Conservation (phyloP, 768 basidiomycete species). For the Phlebiopsis gigantea region DNA sequence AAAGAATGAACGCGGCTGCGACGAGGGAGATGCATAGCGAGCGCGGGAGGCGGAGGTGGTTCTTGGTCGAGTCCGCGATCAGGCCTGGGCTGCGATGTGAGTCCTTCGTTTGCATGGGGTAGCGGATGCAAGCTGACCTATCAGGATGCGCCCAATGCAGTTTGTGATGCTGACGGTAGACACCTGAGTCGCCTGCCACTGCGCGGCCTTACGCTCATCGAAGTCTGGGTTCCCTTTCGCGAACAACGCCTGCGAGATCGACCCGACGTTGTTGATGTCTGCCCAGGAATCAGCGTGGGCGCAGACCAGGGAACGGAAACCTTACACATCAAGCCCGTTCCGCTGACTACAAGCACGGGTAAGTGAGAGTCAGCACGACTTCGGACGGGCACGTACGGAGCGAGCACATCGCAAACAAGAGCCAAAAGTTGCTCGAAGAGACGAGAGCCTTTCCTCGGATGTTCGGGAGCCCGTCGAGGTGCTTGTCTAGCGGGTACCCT, state of each 20-base stretch:
- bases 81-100: slow-evolving; percentile 41
- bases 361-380: not conserved
- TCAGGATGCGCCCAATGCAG: slow-evolving; percentile 69
- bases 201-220: slow-evolving; percentile 60
- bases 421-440: slow-evolving; percentile 54
- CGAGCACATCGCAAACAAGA: slow-evolving; percentile 49
- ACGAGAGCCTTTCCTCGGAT: slow-evolving; percentile 50
- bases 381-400: slow-evolving; percentile 40
- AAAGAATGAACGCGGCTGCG: slow-evolving; percentile 60
- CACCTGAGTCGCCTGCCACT: slow-evolving; percentile 83
- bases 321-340: slow-evolving; percentile 74
- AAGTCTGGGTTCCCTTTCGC: slow-evolving; percentile 55
- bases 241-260: slow-evolving; percentile 65
- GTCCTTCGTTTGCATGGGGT: not conserved
- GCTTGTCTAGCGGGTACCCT: slow-evolving; percentile 6
- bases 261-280: slow-evolving; percentile 88
- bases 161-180: slow-evolving; percentile 79
- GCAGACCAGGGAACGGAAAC: not conserved
- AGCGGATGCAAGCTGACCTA: slow-evolving; percentile 44
- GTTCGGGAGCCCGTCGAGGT: slow-evolving; percentile 35
- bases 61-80: slow-evolving; percentile 61
- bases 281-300: slow-evolving; percentile 3
- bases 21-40: slow-evolving; percentile 69
- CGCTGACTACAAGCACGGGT: slow-evolving; percentile 43
- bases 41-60: slow-evolving; percentile 52